A percentile compares a stretch with the other conserved stretches of the same genome.
Evolutionary conservation across 2,329 filamentous ascomycete species (phyloP).

Genomic region (Pyricularia sp.): DNA sequence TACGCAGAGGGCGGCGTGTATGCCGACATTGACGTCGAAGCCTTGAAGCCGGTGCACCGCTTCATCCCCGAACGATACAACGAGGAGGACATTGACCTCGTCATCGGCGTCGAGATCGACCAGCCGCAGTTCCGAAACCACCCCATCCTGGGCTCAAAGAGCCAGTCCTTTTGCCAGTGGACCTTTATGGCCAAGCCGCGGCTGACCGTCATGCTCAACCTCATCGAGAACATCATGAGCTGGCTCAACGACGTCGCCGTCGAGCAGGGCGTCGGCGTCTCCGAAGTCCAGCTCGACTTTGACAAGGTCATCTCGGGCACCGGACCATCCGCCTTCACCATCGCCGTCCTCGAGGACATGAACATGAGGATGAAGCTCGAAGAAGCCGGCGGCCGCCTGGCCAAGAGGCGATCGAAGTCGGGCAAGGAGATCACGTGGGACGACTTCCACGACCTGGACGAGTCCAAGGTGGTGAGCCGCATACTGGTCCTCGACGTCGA

Average conservation of each 20-base stretch:
- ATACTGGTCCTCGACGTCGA: conserved; percentile 58
- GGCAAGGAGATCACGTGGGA: conserved; percentile 41
- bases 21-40: conserved; percentile 30
- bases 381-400: neutral
- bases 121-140: conserved; percentile 52
- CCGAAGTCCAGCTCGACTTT: conserved; percentile 53
- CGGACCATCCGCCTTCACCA: conserved; percentile 57
- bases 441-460: conserved; percentile 49
- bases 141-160: conserved; percentile 54
- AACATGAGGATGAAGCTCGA: conserved; percentile 17
- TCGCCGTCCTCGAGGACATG: conserved; percentile 52
- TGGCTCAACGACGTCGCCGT: conserved; percentile 50
- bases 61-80: conserved; percentile 53
- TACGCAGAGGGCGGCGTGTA: conserved; percentile 49
- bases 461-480: conserved; percentile 51
- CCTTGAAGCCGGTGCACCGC: conserved; percentile 23
- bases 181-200: conserved; percentile 58
- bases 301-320: conserved; percentile 63
- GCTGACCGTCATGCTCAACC: conserved; percentile 52
- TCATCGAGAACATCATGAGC: conserved; percentile 54
- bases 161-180: conserved; percentile 61
- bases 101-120: conserved; percentile 59
- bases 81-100: conserved; percentile 53
- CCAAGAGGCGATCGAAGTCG: neutral
- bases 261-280: conserved; percentile 44